Conservation (phyloP, 2,329 filamentous ascomycete species). For the Tothia fuscella region DNA sequence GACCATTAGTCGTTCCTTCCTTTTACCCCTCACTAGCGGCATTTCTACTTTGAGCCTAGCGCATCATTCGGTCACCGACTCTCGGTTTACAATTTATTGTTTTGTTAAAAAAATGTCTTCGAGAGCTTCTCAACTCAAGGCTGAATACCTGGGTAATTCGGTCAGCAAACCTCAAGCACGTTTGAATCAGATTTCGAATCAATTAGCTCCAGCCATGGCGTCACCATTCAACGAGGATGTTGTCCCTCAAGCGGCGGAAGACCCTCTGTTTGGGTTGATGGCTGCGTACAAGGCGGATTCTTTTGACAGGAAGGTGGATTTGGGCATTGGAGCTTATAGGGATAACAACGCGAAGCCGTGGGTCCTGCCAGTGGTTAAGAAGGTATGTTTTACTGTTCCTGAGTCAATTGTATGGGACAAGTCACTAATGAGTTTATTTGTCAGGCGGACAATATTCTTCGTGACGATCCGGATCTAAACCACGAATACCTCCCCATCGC, state of each 20-base stretch:
- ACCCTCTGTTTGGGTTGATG: constrained; percentile 89
- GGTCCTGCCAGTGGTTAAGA: constrained; percentile 91
- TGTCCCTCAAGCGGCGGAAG: constrained; percentile 85
- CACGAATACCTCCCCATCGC: constrained; percentile 98
- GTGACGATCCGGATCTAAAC: constrained; percentile 79
- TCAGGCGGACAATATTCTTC: constrained; percentile 82
- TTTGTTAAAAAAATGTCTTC: background rate
- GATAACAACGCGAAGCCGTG: constrained; percentile 94
- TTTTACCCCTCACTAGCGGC: too few relatives aligned
- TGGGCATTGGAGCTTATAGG: constrained; percentile 91
- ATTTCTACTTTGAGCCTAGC: too few relatives aligned
- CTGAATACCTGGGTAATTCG: too few relatives aligned
- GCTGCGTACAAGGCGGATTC: constrained; percentile 74
- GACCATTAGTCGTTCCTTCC: too few relatives aligned
- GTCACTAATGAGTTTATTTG: background rate
- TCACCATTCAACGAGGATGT: constrained; percentile 64
- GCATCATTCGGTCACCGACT: too few relatives aligned
- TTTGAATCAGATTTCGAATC: constrained; percentile 8
- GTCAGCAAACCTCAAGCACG: constrained; percentile 4
- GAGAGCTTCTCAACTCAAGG: too few relatives aligned
- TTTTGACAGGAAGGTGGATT: constrained; percentile 70
- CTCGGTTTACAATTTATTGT: too few relatives aligned
- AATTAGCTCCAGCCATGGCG: constrained; percentile 17
- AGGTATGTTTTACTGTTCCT: constrained; percentile 44
- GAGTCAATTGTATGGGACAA: background rate